Base-by-base conservation (phyloP, 2,329 filamentous ascomycete genomes). In the Venturia aucupariae region DNA sequence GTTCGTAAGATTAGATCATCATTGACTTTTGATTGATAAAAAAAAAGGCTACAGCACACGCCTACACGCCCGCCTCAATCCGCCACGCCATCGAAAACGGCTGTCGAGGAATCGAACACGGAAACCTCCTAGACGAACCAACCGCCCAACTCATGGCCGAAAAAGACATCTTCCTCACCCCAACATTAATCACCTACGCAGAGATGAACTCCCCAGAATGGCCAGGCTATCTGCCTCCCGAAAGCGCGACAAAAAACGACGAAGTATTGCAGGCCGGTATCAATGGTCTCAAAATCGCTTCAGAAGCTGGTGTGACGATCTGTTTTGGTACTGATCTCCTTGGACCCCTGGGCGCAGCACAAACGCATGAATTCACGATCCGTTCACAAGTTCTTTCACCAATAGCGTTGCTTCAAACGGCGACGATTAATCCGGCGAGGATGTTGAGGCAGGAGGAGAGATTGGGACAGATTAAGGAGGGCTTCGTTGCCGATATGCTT, bases 71-170 rank as follows among this genome's bases (percentile, higher is more conserved):
- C 3, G 70, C 74, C 51, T 78, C 82, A 0, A 85, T 86, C 44
- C 76, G 77, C 6, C 82, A 84, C 65, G 81, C 81, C 1, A 75
- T 86, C 24, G 75, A 80, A 19, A 81, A 85, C 61, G 84, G 82
- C 6, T 81, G 82, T 0, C 75, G 69, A 22, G 81, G 82, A 0
- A 85, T 86, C 67, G 84, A 86, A 66, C 84, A 86, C 67, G 86
- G 84, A 30, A 81, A 84, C 19, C 75, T 86, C n/a, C 75, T 86
- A 62, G 87, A 89, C 72, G 82, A 84, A 69, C 76, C 80, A 35
- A 73, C 79, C 67, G 75, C 82, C 0, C 70, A 73, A 57, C 72
- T 81, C 62, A 83, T 85, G 81, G 81, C 78, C 0, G 74, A 77
- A 66, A 78, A 75, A 59, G 75, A 73, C 0, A 75, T 79, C 2